Conservation (phyloP, 768 basidiomycete genomes). For the Chalciporus chontae region DNA sequence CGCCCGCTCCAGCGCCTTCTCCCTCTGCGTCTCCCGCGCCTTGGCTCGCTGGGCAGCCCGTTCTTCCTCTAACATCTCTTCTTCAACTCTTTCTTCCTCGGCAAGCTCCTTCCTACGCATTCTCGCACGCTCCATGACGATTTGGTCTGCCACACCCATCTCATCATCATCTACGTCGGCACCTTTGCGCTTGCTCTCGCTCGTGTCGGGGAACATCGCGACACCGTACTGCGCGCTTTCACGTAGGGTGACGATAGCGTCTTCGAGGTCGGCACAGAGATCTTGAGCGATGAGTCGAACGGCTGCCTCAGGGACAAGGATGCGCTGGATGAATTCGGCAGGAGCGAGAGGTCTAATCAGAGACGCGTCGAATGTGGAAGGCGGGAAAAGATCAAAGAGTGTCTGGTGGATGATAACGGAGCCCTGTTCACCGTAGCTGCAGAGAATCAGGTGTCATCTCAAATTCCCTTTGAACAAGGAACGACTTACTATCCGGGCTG, state of each 20-base stretch:
- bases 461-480: not conserved
- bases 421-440: slow-evolving; percentile 84
- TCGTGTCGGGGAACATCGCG: slow-evolving; percentile 70
- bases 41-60: slow-evolving; percentile 20
- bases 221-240: slow-evolving; percentile 83
- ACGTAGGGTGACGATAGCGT: slow-evolving; percentile 58
- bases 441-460: not conserved
- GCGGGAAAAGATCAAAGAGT: slow-evolving; percentile 72
- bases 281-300: slow-evolving; percentile 82
- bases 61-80: slow-evolving; percentile 22
- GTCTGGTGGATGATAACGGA: slow-evolving; percentile 78
- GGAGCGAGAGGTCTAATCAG: slow-evolving; percentile 62
- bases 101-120: slow-evolving; percentile 39
- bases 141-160: slow-evolving; percentile 35
- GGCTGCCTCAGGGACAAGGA: slow-evolving; percentile 90
- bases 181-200: slow-evolving; percentile 26
- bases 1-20: slow-evolving; percentile 23
- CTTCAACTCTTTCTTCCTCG: slow-evolving; percentile 38
- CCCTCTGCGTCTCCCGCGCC: slow-evolving; percentile 15
- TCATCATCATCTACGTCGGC: slow-evolving; percentile 36
- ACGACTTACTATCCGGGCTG: slow-evolving; percentile 86
- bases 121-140: slow-evolving; percentile 43
- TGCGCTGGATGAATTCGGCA: slow-evolving; percentile 73
- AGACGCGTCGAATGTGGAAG: slow-evolving; percentile 48
- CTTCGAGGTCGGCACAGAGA: slow-evolving; percentile 41